A percentile compares a stretch with the other conserved stretches of the same genome.
Evolutionary conservation across 2,329 filamentous ascomycete genomes (phyloP).

Genomic region (Colletotrichum phormii): DNA sequence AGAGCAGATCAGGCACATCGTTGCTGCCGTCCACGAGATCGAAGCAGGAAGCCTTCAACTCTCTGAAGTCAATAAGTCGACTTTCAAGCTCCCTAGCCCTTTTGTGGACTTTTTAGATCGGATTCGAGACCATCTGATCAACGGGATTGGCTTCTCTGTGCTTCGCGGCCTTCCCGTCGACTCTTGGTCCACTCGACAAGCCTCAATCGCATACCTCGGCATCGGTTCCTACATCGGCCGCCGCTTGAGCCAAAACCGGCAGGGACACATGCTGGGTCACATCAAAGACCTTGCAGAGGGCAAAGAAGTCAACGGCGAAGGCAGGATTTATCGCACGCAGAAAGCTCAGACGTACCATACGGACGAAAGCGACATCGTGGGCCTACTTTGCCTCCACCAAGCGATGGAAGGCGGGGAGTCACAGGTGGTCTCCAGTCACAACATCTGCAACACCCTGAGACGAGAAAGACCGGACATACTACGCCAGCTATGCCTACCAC

Average conservation of each 20-base stretch:
- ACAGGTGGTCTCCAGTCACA: background rate
- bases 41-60: background rate
- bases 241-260: background rate
- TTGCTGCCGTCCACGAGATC: background rate
- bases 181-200: background rate
- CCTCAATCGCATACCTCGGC: background rate
- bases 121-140: background rate
- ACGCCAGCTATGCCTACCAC: background rate
- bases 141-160: background rate
- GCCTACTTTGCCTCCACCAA: background rate
- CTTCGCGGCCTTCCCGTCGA: background rate
- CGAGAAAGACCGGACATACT: background rate
- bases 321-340: background rate
- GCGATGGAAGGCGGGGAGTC: background rate
- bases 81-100: background rate
- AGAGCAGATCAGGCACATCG: background rate
- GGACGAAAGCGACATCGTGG: background rate
- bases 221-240: background rate
- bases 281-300: background rate
- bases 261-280: background rate
- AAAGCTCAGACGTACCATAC: background rate
- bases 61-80: background rate
- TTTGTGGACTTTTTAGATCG: background rate
- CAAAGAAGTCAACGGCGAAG: background rate
- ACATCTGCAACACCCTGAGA: background rate